These are phyloP conservation scores for Sphaerobolus stellatus DNA, from an alignment of 1,284 basidiomycete genomes.

Conservation along the genomic window DNA sequence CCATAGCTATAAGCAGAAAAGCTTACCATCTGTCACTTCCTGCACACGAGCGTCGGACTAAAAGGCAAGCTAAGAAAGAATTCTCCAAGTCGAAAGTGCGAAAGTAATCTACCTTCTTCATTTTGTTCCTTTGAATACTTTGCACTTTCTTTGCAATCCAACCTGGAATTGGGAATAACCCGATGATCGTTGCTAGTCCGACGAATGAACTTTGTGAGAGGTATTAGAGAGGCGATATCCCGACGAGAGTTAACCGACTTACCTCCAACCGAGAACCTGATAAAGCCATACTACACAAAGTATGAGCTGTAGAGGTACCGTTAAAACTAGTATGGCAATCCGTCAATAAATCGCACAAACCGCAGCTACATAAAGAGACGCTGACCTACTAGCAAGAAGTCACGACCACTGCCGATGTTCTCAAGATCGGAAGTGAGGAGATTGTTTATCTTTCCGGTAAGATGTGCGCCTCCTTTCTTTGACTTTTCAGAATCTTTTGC, in stretches of 20 bases:
- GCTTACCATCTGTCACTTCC: conserved; percentile 19
- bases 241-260: conserved; percentile 10
- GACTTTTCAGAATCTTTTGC: conserved; percentile 15
- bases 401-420: conserved; percentile 45
- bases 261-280: conserved; percentile 47
- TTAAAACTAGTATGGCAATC: conserved; percentile 28
- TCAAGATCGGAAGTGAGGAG: conserved; percentile 48
- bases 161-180: conserved; percentile 40
- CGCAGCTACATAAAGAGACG: too few species aligned
- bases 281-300: conserved; percentile 46
- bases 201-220: conserved; percentile 45
- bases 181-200: conserved; percentile 39
- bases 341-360: conserved; percentile 16
- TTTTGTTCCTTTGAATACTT: conserved; percentile 23
- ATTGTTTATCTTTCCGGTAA: conserved; percentile 63
- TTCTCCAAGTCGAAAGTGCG: background rate
- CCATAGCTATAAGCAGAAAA: background rate
- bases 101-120: conserved; percentile 23
- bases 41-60: conserved; percentile 17
- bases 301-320: conserved; percentile 36
- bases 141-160: conserved; percentile 24
- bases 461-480: conserved; percentile 30
- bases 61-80: background rate
- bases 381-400: conserved; percentile 39
- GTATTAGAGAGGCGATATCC: too few species aligned